Conservation (phyloP, 129 eudicot genomes). For the Pulicaria dysenterica region DNA sequence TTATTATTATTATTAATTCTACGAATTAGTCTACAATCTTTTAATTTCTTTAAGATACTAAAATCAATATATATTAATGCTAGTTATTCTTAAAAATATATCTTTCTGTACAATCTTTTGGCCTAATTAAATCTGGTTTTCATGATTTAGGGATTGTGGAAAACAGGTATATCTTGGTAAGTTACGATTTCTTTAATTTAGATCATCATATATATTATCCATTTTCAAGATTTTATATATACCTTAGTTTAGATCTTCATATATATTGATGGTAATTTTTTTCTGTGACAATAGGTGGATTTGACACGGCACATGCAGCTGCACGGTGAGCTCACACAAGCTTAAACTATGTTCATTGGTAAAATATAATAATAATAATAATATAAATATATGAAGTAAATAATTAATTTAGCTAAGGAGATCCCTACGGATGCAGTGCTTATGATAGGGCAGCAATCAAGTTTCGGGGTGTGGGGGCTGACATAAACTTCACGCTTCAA, state of each 20-base stretch:
- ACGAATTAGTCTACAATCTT: neutral
- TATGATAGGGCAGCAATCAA: slow-evolving; percentile 86
- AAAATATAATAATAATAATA: neutral
- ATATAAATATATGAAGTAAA: neutral
- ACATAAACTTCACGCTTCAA: slow-evolving; percentile 63
- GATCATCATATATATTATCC: neutral
- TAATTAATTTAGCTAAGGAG: neutral
- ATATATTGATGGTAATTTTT: neutral
- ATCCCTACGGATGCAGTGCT: slow-evolving; percentile 52
- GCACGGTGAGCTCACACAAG: slow-evolving; percentile 60
- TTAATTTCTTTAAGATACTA: neutral
- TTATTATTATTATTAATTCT: neutral
- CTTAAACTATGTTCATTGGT: neutral
- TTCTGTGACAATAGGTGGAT: slow-evolving; percentile 57
- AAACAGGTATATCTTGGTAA: slow-evolving; percentile 89
- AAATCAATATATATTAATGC: neutral
- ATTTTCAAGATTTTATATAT: neutral
- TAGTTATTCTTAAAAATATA: too few species aligned
- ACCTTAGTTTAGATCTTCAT: neutral
- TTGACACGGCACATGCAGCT: slow-evolving; percentile 88
- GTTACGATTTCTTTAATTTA: slow-evolving; percentile 3
- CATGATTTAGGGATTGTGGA: slow-evolving; percentile 74
- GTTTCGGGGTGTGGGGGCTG: slow-evolving; percentile 82
- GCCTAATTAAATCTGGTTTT: slow-evolving; percentile 10
- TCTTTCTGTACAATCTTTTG: neutral